Base-by-base conservation (phyloP, 148 eudicot genomes). In the Selenicereus undatus region DNA sequence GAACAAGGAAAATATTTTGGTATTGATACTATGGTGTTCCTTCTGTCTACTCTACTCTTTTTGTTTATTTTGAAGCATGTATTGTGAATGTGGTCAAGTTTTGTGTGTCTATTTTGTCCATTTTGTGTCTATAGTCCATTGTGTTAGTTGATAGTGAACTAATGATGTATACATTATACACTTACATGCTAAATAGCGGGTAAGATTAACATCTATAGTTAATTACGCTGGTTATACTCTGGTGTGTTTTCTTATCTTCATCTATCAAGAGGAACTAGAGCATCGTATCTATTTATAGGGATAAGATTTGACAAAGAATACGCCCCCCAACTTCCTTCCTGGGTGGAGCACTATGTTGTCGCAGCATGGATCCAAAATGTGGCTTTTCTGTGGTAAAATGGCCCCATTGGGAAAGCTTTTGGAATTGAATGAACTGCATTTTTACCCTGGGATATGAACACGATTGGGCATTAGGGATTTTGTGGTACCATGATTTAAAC, bases 1-100 rank as follows among this genome's bases (percentile, higher is more conserved):
- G 89, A 86, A 79, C 88, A 76, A 80, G 93, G 88, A 45, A 90
- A 91, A 86, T 92, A 94, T 80, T 86, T 86, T 82, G 96, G 98
- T 94, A 88, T n/a, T 80, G 54, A 56, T 75, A 64, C 75, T 81
- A 52, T 60, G 69, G 84, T 75, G 79, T 81, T 77, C 70, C 76
- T 62, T 82, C 75, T 74, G 26, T 51, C 86, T 84, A 65, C 26
- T 80, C 76, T 51, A 71, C 74, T 51, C 62, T 36, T 54, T 6
- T 79, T 4, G 29, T 66, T 36, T 60, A 62, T 43, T 65, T 76
- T 30, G 43, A 42, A 24, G 43, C 50, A 35, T 29, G 10, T 72
- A 16, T 64, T 52, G 22, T 72, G 51, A 35, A 51, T 72, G n/a
- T 24, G 12, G 12, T 32, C 68, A 29, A 71, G 35, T 78, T 45